Evolutionary conservation across 257 asterid genomes (phyloP).

Genomic region (Salvia splendens): DNA sequence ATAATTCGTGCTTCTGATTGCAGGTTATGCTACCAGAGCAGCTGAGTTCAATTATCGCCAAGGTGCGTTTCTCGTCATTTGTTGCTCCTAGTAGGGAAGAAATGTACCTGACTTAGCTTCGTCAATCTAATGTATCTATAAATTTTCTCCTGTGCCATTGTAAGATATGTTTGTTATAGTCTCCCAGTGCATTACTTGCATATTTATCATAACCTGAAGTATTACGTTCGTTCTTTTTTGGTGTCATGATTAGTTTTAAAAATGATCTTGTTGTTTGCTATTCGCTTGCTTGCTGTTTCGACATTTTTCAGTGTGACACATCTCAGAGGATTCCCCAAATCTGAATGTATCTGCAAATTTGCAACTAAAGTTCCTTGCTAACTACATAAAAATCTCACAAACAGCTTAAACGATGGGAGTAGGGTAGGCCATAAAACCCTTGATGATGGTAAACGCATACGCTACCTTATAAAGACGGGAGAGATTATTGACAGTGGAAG

Average conservation of each 20-base stretch:
- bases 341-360: not conserved
- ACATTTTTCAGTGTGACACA: not conserved
- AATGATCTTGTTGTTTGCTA: not conserved
- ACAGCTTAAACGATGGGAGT: slow-evolving; percentile 95
- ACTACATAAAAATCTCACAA: slow-evolving; percentile 17
- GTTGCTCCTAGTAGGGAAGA: not conserved
- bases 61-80: slow-evolving; percentile 47
- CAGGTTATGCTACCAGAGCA: slow-evolving; percentile 64
- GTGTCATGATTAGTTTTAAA: not conserved
- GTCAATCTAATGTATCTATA: not conserved
- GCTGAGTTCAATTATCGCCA: slow-evolving; percentile 60
- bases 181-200: not conserved
- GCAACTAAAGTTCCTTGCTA: not conserved
- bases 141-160: not conserved
- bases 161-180: not conserved
- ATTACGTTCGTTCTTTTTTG: not conserved
- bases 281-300: not conserved
- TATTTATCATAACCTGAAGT: slow-evolving; percentile 9
- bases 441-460: slow-evolving; percentile 81
- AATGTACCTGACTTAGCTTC: slow-evolving; percentile 2
- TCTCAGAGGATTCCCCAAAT: slow-evolving; percentile 8
- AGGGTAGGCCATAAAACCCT: slow-evolving; percentile 87
- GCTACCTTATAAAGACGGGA: slow-evolving; percentile 88
- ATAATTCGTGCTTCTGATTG: slow-evolving; percentile 35
- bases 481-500: slow-evolving; percentile 94